Percentiles rank a stretch among this genome's conserved stretches.
phyloP scores from a whole-genome alignment of 352 stramenopile genomes.

The Pythium scleroteichum region DNA sequence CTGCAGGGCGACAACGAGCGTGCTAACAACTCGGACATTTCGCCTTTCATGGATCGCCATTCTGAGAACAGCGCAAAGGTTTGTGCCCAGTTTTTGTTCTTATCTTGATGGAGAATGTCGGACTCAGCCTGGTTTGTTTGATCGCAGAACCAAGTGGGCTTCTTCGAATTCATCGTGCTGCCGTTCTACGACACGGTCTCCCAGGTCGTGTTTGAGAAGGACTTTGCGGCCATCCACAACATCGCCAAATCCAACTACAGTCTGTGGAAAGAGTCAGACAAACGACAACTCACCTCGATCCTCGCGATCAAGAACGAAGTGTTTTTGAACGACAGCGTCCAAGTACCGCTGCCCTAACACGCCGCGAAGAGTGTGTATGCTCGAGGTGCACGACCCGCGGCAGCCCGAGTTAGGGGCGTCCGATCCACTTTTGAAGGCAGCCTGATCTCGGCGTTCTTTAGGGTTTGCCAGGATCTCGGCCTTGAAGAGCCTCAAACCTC shows the following conservation, averaged over 20 bases:
- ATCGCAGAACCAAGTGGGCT: constrained; percentile 79
- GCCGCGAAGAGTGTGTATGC: not conserved
- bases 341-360: constrained; percentile 34
- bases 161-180: constrained; percentile 86
- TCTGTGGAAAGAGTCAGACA: constrained; percentile 82
- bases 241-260: constrained; percentile 85
- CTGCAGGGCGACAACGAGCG: constrained; percentile 94
- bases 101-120: constrained; percentile 10
- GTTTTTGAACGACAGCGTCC: constrained; percentile 70
- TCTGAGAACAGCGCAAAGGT: constrained; percentile 88
- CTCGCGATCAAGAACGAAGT: constrained; percentile 79
- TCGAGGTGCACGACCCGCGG: not conserved
- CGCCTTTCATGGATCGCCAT: constrained; percentile 91
- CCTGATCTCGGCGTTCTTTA: too few species aligned
- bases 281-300: constrained; percentile 80
- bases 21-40: constrained; percentile 83
- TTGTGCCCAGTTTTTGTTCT: constrained; percentile 8
- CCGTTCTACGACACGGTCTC: constrained; percentile 81
- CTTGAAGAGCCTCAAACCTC: too few species aligned
- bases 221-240: constrained; percentile 71
- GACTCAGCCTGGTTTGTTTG: constrained; percentile 12
- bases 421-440: too few species aligned
- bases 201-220: constrained; percentile 73
- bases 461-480: too few species aligned
- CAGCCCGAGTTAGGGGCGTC: not conserved